These are phyloP conservation scores for Phytophthora hybrid DNA, from an alignment of 352 stramenopile genomes.

Conservation along the genomic window DNA sequence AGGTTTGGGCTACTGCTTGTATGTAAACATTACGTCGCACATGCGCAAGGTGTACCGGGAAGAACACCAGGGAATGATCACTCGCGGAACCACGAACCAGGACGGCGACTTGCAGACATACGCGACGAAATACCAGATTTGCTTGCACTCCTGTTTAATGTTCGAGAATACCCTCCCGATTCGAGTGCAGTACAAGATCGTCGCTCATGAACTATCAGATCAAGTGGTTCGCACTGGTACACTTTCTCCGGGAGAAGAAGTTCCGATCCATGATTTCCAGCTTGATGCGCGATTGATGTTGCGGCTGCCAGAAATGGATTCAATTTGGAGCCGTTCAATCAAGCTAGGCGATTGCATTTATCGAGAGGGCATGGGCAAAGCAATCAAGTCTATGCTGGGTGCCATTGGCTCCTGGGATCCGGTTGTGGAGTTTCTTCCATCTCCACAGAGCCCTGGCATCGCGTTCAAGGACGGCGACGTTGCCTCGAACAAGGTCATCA, in stretches of 20 bases:
- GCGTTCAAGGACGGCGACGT: slow-evolving; percentile 76
- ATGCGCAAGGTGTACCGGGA: slow-evolving; percentile 91
- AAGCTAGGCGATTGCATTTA: slow-evolving; percentile 86
- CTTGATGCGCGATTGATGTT: slow-evolving; percentile 76
- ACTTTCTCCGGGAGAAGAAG: slow-evolving; percentile 83
- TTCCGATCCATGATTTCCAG: slow-evolving; percentile 86
- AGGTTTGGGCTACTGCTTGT: slow-evolving; percentile 82
- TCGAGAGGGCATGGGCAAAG: slow-evolving; percentile 74
- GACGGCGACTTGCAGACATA: slow-evolving; percentile 78
- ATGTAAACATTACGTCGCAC: slow-evolving; percentile 82
- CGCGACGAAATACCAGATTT: slow-evolving; percentile 90
- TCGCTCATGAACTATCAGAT: slow-evolving; percentile 36
- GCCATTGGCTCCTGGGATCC: slow-evolving; percentile 60
- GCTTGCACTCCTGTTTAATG: slow-evolving; percentile 80
- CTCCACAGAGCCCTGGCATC: slow-evolving; percentile 56
- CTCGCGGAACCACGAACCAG: slow-evolving; percentile 56
- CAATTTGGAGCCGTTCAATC: slow-evolving; percentile 79
- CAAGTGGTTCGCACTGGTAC: slow-evolving; percentile 69
- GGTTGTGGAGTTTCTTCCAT: slow-evolving; percentile 80
- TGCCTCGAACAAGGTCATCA: slow-evolving; percentile 68
- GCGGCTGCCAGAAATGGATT: slow-evolving; percentile 87
- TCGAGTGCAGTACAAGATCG: slow-evolving; percentile 85
- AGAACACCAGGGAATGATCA: slow-evolving; percentile 82
- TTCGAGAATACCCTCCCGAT: slow-evolving; percentile 91
- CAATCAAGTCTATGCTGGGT: slow-evolving; percentile 70